These are phyloP conservation scores for Voacanga thouarsii DNA, from an alignment of 257 asterid genomes.

Conservation along the genomic window DNA sequence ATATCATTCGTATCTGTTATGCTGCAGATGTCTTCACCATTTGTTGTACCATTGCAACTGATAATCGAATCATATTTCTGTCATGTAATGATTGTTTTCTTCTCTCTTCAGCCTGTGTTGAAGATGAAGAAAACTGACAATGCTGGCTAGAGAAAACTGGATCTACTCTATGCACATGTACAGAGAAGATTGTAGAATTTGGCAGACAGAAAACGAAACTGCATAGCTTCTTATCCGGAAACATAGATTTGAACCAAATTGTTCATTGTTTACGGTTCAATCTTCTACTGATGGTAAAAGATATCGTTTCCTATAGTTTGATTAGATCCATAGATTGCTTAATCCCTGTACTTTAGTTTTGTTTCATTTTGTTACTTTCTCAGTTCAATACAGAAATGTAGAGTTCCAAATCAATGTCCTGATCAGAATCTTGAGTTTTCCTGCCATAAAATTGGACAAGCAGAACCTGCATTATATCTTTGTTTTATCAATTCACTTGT, in stretches of 20 bases:
- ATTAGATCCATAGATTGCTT: neutral
- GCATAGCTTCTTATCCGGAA: neutral
- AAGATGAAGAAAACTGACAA: conserved; percentile 16
- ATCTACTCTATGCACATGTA: neutral
- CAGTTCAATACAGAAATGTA: neutral
- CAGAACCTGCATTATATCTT: neutral
- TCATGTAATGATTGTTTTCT: neutral
- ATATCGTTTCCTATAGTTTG: neutral
- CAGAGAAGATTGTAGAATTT: neutral
- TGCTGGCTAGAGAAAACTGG: neutral
- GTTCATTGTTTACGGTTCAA: neutral
- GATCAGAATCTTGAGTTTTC: neutral
- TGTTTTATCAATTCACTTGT: neutral
- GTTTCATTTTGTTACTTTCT: neutral
- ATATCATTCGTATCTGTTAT: neutral
- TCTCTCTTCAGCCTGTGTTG: conserved; percentile 16
- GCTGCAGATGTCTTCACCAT: neutral
- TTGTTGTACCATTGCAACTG: neutral
- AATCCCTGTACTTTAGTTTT: neutral
- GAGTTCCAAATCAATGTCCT: neutral
- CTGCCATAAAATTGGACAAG: neutral
- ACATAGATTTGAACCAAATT: neutral
- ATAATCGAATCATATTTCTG: neutral
- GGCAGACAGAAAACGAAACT: neutral
- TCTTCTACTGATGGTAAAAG: neutral